Percentiles rank a stretch among this genome's conserved stretches.
phyloP scores from a whole-genome alignment of 148 eudicot species.

The Nyssa sinensis region DNA sequence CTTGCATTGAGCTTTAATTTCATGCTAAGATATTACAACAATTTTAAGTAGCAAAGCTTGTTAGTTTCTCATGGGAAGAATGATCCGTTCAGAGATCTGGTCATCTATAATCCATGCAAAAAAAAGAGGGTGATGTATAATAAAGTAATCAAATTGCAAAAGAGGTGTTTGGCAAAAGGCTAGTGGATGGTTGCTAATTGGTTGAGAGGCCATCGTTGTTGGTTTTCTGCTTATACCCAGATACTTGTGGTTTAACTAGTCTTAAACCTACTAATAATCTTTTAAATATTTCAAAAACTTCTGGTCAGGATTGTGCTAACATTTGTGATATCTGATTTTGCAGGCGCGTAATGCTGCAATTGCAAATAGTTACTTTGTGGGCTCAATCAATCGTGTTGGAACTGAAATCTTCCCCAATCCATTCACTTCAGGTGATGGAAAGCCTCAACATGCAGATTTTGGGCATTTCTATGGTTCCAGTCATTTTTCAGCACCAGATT shows the following conservation, averaged over 20 bases:
- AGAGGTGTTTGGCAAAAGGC: conserved; percentile 1
- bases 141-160: background rate
- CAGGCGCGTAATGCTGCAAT: conserved; percentile 99
- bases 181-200: background rate
- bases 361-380: conserved; percentile 89
- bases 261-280: background rate
- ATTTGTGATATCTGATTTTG: conserved; percentile 6
- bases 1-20: background rate
- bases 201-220: background rate
- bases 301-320: conserved; percentile 4
- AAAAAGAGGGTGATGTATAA: background rate
- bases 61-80: background rate
- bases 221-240: background rate
- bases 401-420: conserved; percentile 87
- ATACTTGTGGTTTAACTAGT: background rate
- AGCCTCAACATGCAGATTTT: conserved; percentile 85
- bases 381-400: conserved; percentile 94
- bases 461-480: conserved; percentile 99
- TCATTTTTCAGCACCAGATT: conserved; percentile 91
- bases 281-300: background rate
- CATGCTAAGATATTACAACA: too few relatives aligned
- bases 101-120: background rate
- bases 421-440: conserved; percentile 97
- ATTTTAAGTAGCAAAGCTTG: too few relatives aligned
- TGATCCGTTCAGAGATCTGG: too few relatives aligned